Evolutionary conservation across 148 eudicot species (phyloP).

Genomic region (Cornus suecica): DNA sequence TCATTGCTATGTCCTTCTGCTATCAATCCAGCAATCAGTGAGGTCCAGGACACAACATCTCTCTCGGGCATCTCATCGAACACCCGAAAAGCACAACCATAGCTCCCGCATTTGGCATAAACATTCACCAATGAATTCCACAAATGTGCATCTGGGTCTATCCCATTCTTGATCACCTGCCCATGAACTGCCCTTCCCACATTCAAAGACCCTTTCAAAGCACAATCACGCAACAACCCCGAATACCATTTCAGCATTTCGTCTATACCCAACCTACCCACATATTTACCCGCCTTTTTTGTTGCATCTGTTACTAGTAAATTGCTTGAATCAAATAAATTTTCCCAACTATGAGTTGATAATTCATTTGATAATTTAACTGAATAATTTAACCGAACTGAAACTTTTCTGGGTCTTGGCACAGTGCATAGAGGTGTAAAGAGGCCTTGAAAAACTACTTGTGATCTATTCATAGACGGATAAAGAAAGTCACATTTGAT

Average conservation of each 20-base stretch:
- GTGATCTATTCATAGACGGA: too few relatives aligned
- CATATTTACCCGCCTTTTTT: too few relatives aligned
- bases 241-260: conserved; percentile 32
- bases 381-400: too few relatives aligned
- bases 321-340: too few relatives aligned
- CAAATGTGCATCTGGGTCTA: conserved; percentile 37
- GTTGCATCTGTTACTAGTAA: too few relatives aligned
- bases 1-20: conserved; percentile 27
- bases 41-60: conserved; percentile 52
- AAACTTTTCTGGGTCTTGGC: too few relatives aligned
- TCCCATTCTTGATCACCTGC: conserved; percentile 27
- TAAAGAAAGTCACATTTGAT: too few relatives aligned
- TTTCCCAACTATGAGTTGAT: too few relatives aligned
- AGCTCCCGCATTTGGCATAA: conserved; percentile 34
- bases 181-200: conserved; percentile 41
- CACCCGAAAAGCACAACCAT: conserved; percentile 26
- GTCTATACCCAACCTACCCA: too few relatives aligned
- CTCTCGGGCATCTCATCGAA: conserved; percentile 34
- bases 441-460: too few relatives aligned
- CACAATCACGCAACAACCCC: conserved; percentile 24
- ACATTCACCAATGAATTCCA: conserved; percentile 47
- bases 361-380: too few relatives aligned
- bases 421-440: too few relatives aligned
- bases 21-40: conserved; percentile 40
- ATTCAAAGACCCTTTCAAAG: conserved; percentile 12